Percentiles rank a stretch among this genome's conserved stretches.
These are phyloP conservation scores for Aspergillus homomorphus DNA, from an alignment of 495 filamentous ascomycete species.

Conservation along the genomic window DNA sequence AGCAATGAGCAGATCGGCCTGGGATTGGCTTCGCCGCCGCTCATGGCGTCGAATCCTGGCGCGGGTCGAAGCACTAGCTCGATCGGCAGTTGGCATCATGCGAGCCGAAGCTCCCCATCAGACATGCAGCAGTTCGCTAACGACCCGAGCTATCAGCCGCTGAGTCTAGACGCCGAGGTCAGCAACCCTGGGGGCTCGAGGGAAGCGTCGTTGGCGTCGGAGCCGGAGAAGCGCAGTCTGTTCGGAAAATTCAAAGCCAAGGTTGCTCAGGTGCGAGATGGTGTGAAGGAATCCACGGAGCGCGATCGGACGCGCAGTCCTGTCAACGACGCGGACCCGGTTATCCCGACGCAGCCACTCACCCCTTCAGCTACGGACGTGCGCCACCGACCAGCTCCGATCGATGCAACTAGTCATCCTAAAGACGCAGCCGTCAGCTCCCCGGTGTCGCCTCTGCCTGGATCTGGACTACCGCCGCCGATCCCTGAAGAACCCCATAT, in stretches of 20 bases:
- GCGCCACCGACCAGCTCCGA: slow-evolving; percentile 23
- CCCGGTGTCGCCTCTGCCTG: slow-evolving; percentile 35
- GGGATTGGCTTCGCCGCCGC: slow-evolving; percentile 47
- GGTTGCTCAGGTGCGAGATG: slow-evolving; percentile 72
- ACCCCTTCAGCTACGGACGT: slow-evolving; percentile 22
- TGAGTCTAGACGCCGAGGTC: slow-evolving; percentile 37
- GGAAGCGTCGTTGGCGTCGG: slow-evolving; percentile 37
- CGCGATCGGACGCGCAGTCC: slow-evolving; percentile 53
- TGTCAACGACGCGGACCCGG: slow-evolving; percentile 34
- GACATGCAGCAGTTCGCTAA: slow-evolving; percentile 30
- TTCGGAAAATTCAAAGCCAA: slow-evolving; percentile 84
- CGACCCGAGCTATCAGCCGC: slow-evolving; percentile 40
- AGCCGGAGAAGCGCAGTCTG: slow-evolving; percentile 64
- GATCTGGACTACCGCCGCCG: slow-evolving; percentile 34
- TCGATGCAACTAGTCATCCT: slow-evolving; percentile 26
- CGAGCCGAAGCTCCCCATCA: slow-evolving; percentile 28
- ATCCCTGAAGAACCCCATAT: slow-evolving; percentile 43
- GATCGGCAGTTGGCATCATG: slow-evolving; percentile 54
- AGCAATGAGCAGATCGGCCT: slow-evolving; percentile 51
- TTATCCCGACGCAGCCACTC: slow-evolving; percentile 24
- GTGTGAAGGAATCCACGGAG: slow-evolving; percentile 55
- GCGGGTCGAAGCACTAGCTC: slow-evolving; percentile 69
- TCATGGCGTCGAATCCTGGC: slow-evolving; percentile 57
- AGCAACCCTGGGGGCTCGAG: slow-evolving; percentile 28
- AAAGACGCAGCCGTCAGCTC: slow-evolving; percentile 26